Evolutionary conservation across 441 rosid genomes (phyloP).

Genomic region (Adansonia grandidieri): DNA sequence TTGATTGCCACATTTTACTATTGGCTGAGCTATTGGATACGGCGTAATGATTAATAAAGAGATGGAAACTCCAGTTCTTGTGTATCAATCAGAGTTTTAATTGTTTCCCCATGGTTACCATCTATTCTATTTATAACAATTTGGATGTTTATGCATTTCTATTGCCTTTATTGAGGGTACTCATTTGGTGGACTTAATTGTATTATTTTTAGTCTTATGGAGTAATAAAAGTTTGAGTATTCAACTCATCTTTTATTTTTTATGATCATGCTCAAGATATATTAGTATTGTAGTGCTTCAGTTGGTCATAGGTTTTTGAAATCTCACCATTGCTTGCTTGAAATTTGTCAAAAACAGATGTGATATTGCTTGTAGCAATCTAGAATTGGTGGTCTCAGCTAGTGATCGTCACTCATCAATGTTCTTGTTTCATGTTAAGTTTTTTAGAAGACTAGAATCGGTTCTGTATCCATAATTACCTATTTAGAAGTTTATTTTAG

Average conservation of each 20-base stretch:
- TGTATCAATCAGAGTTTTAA: conserved; percentile 32
- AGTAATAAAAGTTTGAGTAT: conserved; percentile 36
- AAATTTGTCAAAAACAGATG: too few species aligned
- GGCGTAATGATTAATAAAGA: conserved; percentile 39
- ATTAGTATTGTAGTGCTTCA: background rate
- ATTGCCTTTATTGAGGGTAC: conserved; percentile 20
- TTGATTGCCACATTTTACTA: conserved; percentile 44
- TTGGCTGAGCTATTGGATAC: conserved; percentile 49
- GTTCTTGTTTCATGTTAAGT: too few species aligned
- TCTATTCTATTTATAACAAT: conserved; percentile 34
- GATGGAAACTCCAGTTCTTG: conserved; percentile 27
- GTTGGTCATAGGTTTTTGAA: background rate
- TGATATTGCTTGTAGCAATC: too few species aligned
- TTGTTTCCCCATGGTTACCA: conserved; percentile 28
- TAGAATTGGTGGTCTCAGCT: too few species aligned
- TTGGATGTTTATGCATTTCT: conserved; percentile 33
- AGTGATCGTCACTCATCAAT: too few species aligned
- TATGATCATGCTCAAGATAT: background rate
- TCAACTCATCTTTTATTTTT: background rate
- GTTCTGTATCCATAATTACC: too few species aligned
- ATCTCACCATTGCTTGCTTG: background rate
- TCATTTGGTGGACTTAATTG: conserved; percentile 20
- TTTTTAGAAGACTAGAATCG: too few species aligned
- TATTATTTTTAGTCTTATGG: conserved; percentile 20
- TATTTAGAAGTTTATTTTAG: too few species aligned